Base-by-base conservation (phyloP, 2,329 filamentous ascomycete species). In the Botrytis fragariae region DNA sequence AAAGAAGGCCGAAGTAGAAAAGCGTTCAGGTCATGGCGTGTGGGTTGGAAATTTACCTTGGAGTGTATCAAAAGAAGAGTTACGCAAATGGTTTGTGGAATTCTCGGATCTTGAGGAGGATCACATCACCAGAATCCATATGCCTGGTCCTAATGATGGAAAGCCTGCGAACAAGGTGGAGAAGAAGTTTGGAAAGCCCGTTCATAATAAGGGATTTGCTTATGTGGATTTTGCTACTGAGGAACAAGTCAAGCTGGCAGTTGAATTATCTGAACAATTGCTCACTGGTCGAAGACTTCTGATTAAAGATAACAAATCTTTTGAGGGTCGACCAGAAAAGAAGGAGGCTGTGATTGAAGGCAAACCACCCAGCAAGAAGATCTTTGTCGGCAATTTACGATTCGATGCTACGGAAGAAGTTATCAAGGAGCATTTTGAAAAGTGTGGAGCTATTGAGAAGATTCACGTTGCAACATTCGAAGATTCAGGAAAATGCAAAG, bases 11-110 rank as follows among this genome's bases (percentile, higher is more conserved):
- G 81, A 80, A 69, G 84, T 87, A 71, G 85, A 87, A 77, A 84
- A 86, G 77, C 91, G 93, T 74, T 96, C 94, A 16, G 90, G 93
- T 29, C 90, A 94, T 82, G 93, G 94, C 75, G 89, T 99, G 77
- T 99, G 96, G 96, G 93, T 99, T 78, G 96, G 97, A 79, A 99
- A 99, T 83, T 84, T 99, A 75, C 89, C 92, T n/a, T 99, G 95
- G 86, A 89, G 88, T 64, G 86, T 92, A 59, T 96, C 92, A 62
- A 90, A 92, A 74, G 85, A 89, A 20, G 90, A 94, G 75, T 84
- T 99, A 67, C 90, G 91, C 79, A 88, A 87, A 74, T 98, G 97
- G 87, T 84, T 99, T n/a, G 87, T 91, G 48, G 88, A 90, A 54
- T 89, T 90, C 10, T 90, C 90, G 67, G 91, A 89, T 74, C 89